Evolutionary conservation across 1,284 basidiomycete species (phyloP), one percentile per base, ranked within the genome.

Genomic region (Boletellus deceptivus): DNA sequence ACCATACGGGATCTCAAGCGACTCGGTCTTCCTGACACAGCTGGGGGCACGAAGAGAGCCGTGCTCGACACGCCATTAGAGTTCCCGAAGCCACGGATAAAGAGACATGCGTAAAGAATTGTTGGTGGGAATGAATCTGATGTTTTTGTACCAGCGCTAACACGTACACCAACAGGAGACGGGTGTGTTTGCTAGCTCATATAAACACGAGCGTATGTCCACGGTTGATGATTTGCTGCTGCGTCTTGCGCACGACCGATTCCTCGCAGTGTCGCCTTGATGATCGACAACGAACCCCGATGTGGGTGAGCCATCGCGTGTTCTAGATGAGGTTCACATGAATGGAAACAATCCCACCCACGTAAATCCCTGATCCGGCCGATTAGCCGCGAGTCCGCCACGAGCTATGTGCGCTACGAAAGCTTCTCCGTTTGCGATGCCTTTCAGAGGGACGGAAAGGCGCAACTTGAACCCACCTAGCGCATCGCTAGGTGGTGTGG

Each of bases 31-130:
- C 77, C 84, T 0, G 81, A 85, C 49, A 73, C 69, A 43, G 79
- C 80, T 0, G 79, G 75, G 27, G 74, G 77, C 37, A 75, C 72
- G 36, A 89, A 86, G 61, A 77, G 84, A 49, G 92, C 91, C 0
- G 72, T 86, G 0, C 75, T 96, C 46, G 81, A 73, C 47, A 79
- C 83, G 2, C 93, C 93, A 2, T 75, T 94, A 6, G 76, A 79
- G 55, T 95, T 93, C 71, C 92, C 92, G 1, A 88, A 87, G 63
- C 71, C 74, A 18, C 70, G 74, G 10, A 25, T 41, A 10, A 67
- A 60, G 41, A 54, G 53, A 44, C 62, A 59, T 4, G 27, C 29
- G 1, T 63, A 50, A 61, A 16, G 31, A n/a, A 18, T 40, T 22
- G 43, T 31, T 2, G 34, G 34, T 34, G 34, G 41, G 24, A 14